A percentile compares a stretch with the other conserved stretches of the same genome.
These are phyloP conservation scores for Leccinum aurantiacum DNA, from an alignment of 768 basidiomycete species.

Conservation along the genomic window DNA sequence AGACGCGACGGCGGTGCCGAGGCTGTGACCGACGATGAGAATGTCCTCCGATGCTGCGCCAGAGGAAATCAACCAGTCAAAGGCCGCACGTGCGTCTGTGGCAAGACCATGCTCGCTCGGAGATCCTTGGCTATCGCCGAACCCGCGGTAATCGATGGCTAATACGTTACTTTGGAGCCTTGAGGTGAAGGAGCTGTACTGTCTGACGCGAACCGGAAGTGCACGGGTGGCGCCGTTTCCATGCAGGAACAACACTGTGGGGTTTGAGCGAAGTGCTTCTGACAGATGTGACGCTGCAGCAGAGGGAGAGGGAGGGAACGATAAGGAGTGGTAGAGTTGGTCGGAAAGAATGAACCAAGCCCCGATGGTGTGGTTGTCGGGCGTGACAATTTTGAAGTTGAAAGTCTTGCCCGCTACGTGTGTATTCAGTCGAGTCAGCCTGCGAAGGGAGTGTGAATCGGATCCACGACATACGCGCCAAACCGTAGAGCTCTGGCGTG, in stretches of 20 bases:
- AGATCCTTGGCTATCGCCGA: constrained; percentile 77
- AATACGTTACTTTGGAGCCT: constrained; percentile 74
- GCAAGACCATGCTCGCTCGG: constrained; percentile 77
- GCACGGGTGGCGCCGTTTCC: constrained; percentile 88
- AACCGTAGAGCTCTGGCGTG: constrained; percentile 72
- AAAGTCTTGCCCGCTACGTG: constrained; percentile 69
- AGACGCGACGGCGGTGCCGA: constrained; percentile 80
- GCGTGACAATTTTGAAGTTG: constrained; percentile 67
- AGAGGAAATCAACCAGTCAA: constrained; percentile 68
- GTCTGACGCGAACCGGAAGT: constrained; percentile 58
- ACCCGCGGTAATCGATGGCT: constrained; percentile 90
- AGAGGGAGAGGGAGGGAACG: constrained; percentile 37
- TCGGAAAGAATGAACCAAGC: constrained; percentile 85
- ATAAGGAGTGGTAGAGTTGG: constrained; percentile 52
- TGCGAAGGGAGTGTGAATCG: background rate
- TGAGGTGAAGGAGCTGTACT: constrained; percentile 65
- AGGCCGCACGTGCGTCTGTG: constrained; percentile 73
- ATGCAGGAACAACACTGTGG: constrained; percentile 90
- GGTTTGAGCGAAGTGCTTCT: constrained; percentile 53
- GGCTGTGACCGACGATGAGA: constrained; percentile 80
- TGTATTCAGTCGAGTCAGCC: background rate
- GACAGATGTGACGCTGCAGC: constrained; percentile 45
- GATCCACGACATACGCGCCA: constrained; percentile 61
- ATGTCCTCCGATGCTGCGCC: constrained; percentile 61
- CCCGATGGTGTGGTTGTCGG: constrained; percentile 78